Evolutionary conservation across 2,329 filamentous ascomycete species (phyloP).

Genomic region (Fusarium redolens): DNA sequence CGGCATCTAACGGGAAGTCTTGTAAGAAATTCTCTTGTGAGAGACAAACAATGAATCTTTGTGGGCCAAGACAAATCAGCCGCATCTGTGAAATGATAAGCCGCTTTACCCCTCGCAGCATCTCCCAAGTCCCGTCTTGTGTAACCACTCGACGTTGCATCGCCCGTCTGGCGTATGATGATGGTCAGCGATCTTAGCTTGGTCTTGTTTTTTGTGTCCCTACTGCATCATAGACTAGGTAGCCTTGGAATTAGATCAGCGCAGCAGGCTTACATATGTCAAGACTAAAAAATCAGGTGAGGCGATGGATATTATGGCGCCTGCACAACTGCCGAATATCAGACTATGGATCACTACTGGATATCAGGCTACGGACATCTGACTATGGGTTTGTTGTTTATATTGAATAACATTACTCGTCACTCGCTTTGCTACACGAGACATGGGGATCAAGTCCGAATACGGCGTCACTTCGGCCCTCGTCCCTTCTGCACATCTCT

Average conservation of each 20-base stretch:
- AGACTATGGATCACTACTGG: neutral
- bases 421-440: constrained; percentile 21
- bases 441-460: constrained; percentile 29
- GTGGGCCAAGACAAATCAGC: constrained; percentile 16
- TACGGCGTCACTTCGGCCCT: constrained; percentile 39
- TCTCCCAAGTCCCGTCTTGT: constrained; percentile 32
- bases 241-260: constrained; percentile 2
- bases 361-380: neutral
- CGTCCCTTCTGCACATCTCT: neutral
- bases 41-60: constrained; percentile 2
- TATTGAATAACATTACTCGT: constrained; percentile 21
- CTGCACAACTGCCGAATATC: neutral
- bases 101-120: constrained; percentile 34
- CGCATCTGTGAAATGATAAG: constrained; percentile 10
- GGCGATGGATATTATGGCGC: neutral
- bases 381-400: constrained; percentile 8
- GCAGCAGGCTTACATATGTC: neutral
- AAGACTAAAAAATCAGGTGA: neutral
- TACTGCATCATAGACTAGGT: neutral
- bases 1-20: neutral
- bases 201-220: neutral
- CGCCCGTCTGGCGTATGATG: neutral
- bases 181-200: constrained; percentile 1
- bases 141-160: constrained; percentile 24
- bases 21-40: neutral